Conservation (phyloP, 2,329 filamentous ascomycete species). For the Fusarium staphyleae region DNA sequence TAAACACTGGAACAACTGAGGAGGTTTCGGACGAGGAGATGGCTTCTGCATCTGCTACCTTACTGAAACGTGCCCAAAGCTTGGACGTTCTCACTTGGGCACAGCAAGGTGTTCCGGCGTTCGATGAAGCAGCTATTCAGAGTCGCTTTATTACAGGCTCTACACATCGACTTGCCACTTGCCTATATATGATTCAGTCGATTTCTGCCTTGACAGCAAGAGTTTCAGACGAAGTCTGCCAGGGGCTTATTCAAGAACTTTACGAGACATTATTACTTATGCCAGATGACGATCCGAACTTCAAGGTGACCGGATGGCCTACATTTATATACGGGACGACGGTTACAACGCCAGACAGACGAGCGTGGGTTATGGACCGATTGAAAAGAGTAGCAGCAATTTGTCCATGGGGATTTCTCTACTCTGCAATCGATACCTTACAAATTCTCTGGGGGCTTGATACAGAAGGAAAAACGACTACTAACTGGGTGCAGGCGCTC, state of each 20-base stretch:
- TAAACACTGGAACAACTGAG: constrained; percentile 38
- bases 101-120: constrained; percentile 44
- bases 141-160: constrained; percentile 50
- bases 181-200: constrained; percentile 55
- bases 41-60: constrained; percentile 39
- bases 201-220: constrained; percentile 40
- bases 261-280: constrained; percentile 58
- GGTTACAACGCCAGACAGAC: constrained; percentile 49
- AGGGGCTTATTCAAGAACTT: constrained; percentile 52
- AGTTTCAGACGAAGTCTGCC: constrained; percentile 28
- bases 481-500: constrained; percentile 53
- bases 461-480: constrained; percentile 34
- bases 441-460: constrained; percentile 52
- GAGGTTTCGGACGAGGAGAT: constrained; percentile 35
- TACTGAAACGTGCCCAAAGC: constrained; percentile 48
- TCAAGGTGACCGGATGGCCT: constrained; percentile 64
- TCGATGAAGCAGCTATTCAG: constrained; percentile 44
- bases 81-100: constrained; percentile 53
- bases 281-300: constrained; percentile 56
- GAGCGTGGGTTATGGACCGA: constrained; percentile 58
- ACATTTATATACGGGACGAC: constrained; percentile 63
- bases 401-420: constrained; percentile 57
- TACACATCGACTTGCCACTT: constrained; percentile 52
- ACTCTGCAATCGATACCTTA: constrained; percentile 54
- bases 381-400: constrained; percentile 48